Evolutionary conservation across 176 grass and related monocot genomes (phyloP).

Genomic region (Thalia dealbata): DNA sequence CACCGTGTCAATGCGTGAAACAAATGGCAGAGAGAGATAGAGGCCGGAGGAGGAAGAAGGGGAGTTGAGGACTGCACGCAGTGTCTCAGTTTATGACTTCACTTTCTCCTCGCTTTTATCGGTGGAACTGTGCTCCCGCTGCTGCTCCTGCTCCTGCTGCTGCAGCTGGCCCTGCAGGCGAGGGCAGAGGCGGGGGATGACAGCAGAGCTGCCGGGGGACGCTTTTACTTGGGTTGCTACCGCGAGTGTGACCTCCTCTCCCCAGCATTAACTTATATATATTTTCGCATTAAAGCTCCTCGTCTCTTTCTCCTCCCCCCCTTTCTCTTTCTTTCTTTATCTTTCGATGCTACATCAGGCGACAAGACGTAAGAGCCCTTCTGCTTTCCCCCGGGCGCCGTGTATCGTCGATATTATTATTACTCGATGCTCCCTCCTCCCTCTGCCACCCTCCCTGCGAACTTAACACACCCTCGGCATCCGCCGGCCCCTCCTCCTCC

Average conservation of each 20-base stretch:
- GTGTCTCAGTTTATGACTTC: constrained; percentile 1
- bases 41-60: neutral
- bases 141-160: constrained; percentile 21
- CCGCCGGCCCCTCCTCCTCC: neutral
- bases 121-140: constrained; percentile 27
- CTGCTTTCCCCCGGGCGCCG: constrained; percentile 7
- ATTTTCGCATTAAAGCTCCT: constrained; percentile 4
- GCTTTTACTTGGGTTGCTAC: neutral
- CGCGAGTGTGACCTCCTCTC: neutral
- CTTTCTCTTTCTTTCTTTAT: neutral
- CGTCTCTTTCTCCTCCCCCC: neutral
- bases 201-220: constrained; percentile 8
- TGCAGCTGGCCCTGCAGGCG: constrained; percentile 18
- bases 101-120: constrained; percentile 52
- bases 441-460: neutral
- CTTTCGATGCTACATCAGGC: constrained; percentile 1
- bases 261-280: neutral
- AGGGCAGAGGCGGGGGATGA: neutral
- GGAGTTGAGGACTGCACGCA: neutral
- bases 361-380: constrained; percentile 19
- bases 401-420: constrained; percentile 8
- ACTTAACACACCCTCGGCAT: neutral
- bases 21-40: neutral
- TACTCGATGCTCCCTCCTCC: neutral
- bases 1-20: constrained; percentile 7